Evolutionary conservation across 176 grass and related monocot species (phyloP).

Genomic region (Musa schizocarpa): DNA sequence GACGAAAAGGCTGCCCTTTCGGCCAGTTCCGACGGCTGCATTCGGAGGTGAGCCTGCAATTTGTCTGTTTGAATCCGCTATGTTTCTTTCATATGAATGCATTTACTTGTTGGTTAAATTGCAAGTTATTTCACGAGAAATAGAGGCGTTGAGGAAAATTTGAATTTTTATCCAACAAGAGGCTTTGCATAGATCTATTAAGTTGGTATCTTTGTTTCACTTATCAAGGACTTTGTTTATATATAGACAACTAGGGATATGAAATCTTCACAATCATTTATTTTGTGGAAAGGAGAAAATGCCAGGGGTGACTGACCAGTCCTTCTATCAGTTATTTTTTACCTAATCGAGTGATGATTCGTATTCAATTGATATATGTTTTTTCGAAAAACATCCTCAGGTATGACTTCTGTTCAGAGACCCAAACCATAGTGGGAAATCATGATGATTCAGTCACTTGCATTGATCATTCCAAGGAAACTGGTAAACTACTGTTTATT

Average conservation of each 20-base stretch:
- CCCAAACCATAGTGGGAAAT: slow-evolving; percentile 30
- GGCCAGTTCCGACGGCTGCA: slow-evolving; percentile 41
- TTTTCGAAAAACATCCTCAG: slow-evolving; percentile 28
- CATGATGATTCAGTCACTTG: slow-evolving; percentile 36
- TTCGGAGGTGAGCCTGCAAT: slow-evolving; percentile 34
- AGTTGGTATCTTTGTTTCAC: neutral
- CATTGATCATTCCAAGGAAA: slow-evolving; percentile 37
- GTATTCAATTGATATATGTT: neutral
- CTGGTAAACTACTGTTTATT: slow-evolving; percentile 24
- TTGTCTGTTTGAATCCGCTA: neutral
- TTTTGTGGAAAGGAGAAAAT: neutral
- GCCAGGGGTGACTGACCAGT: neutral
- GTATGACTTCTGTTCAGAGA: slow-evolving; percentile 55
- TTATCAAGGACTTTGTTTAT: neutral
- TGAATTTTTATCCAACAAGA: neutral
- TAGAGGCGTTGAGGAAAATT: no score
- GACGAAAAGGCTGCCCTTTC: slow-evolving; percentile 37
- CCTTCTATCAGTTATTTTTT: neutral
- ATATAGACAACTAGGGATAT: neutral
- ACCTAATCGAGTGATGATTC: neutral
- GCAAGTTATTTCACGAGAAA: neutral
- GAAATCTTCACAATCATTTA: no score
- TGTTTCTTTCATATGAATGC: neutral
- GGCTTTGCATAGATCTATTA: neutral
- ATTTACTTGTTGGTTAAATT: neutral